Conservation (phyloP, 306 rosid genomes). For the Cucurbita pepo region DNA sequence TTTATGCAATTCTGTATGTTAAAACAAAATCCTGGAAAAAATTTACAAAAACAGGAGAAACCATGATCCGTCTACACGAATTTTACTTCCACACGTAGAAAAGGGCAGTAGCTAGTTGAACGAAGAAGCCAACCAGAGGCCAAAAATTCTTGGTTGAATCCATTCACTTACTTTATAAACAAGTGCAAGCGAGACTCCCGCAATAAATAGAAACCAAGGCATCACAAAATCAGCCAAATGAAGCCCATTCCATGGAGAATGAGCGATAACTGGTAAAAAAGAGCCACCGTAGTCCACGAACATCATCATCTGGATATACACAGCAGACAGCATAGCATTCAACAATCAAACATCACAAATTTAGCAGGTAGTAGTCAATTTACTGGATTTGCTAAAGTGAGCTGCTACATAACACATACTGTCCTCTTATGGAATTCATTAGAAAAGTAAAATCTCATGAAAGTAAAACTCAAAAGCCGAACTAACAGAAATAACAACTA, state of each 20-base stretch:
- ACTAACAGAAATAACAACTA: not conserved
- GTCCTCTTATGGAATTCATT: not conserved
- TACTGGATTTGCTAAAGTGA: not conserved
- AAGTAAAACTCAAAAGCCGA: not conserved
- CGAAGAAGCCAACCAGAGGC: not conserved
- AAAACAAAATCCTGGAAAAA: not conserved
- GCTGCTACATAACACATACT: not conserved
- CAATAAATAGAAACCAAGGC: conserved; percentile 81
- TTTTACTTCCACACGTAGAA: not conserved
- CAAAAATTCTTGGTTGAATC: not conserved
- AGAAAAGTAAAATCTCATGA: not conserved
- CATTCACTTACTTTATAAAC: conserved; percentile 38
- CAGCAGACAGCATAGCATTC: not conserved
- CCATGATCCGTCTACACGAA: not conserved
- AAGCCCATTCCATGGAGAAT: conserved; percentile 72
- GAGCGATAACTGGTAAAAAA: conserved; percentile 50
- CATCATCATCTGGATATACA: conserved; percentile 57
- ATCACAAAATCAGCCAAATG: conserved; percentile 77
- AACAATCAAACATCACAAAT: not conserved
- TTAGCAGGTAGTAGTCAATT: not conserved
- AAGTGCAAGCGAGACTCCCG: conserved; percentile 68
- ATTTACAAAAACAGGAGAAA: not conserved
- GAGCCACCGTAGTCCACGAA: conserved; percentile 67
- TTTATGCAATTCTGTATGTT: not conserved
- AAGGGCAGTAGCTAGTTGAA: not conserved